Base-by-base conservation (phyloP, 2,329 filamentous ascomycete species). In the Lojkania enalia region DNA sequence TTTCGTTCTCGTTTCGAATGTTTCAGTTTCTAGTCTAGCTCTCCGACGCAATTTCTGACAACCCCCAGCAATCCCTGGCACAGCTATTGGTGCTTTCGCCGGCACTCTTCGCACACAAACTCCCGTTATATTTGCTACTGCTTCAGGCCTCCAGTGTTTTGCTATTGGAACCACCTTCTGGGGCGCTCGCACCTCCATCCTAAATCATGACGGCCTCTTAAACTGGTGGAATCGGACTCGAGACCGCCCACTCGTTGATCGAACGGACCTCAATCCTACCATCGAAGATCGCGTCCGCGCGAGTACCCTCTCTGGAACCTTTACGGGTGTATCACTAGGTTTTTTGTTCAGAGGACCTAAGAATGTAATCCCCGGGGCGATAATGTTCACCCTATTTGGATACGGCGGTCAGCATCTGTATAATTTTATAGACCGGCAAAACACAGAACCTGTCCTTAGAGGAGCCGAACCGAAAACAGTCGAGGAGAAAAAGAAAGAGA, bases 71-170 rank as follows among this genome's bases (percentile, higher is more conserved):
- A 80, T 85, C 38, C 79, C 80, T 25, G 90, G 89, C 20, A 85
- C 95, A 35, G 69, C 71, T 14, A 54, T 73, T 39, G 76, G 75
- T 29, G 71, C 73, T 39, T 65, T 73, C 37, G 67, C 68, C 38
- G 75, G 75, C 21, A 74, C 76, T 14, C 48, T 91, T 36, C 80
- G 83, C 46, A 85, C 86, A 14, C 81, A 80, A 12, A 85, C 88
- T 3, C 77, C 81, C 3, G 66, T 83, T 2, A 70, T 92, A 5
- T 92, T 90, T 71, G 85, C 88, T 0, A 57, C 86, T 11, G 79
- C 85, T 27, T 84, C 86, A 16, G 87, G 88, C 14, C 75, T 88
- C 30, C 90, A 95, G 71, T 96, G 88, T 82, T 89, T 89, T 69
- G 78, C 82, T 31, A 78, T 95, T 29, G 89, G 89, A 25, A 82